Evolutionary conservation across 768 basidiomycete species (phyloP).

Genomic region (Leccinum uliginosum): DNA sequence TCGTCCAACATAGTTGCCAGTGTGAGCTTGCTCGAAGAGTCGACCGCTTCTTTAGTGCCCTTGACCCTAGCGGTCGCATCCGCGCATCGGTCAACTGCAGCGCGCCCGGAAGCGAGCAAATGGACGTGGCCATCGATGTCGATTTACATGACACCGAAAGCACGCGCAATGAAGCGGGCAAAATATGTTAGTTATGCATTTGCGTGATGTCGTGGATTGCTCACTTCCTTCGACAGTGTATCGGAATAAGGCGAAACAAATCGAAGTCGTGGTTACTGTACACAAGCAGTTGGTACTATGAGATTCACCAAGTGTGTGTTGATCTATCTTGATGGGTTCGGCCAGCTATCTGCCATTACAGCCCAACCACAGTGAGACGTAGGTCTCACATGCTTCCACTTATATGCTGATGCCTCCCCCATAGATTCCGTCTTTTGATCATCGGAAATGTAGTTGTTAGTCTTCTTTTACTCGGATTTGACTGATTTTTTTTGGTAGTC

Average conservation of each 20-base stretch:
- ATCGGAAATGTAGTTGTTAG: conserved; percentile 10
- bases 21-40: neutral
- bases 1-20: neutral
- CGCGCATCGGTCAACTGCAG: neutral
- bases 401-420: neutral
- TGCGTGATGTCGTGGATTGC: neutral
- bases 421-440: conserved; percentile 13
- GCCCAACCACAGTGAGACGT: conserved; percentile 4
- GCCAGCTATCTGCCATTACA: conserved; percentile 6
- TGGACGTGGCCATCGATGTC: neutral
- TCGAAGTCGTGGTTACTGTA: conserved; percentile 10
- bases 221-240: conserved; percentile 7
- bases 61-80: neutral
- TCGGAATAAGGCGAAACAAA: conserved; percentile 7
- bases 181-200: conserved; percentile 5
- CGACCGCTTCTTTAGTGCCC: neutral
- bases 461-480: neutral
- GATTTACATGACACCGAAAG: neutral
- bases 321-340: neutral
- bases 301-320: neutral
- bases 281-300: conserved; percentile 3
- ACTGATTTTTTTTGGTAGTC: conserved; percentile 4
- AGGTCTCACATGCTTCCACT: neutral
- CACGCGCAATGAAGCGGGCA: neutral
- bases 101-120: no score